Evolutionary conservation across 495 filamentous ascomycete species (phyloP), one percentile per base, ranked within the genome.

Genomic region (Melanomma pulvis-pyrius): DNA sequence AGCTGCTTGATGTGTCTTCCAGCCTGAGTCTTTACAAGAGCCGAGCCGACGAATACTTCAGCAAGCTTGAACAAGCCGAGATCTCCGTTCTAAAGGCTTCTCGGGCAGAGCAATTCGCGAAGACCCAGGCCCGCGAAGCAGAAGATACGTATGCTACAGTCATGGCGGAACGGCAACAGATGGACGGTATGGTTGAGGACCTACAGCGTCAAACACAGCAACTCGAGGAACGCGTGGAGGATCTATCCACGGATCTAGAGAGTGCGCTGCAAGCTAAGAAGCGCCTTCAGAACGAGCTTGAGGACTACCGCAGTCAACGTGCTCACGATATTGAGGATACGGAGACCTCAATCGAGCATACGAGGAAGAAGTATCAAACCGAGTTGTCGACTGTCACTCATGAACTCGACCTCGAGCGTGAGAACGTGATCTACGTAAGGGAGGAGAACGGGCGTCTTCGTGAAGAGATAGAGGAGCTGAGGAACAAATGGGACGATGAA

Each of bases 401-500:
- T 65, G 94, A 98, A 74, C 84, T 98, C 7, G 93, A 98, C 73
- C 86, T 97, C 69, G 92, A 96, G 64, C 87, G 94, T 25, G 96
- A 98, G 73, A 93, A 93, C 62, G 79, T 90, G 4, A 83, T 91
- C 52, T 82, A 85, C 59, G 86, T 84, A 22, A 84, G 89, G 30
- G 80, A 81, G 11, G 82, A 81, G 73, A 80, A 80, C 61, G 76
- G 87, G 12, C 85, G 91, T 28, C 82, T 98, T 50, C 87, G 96
- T 4, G 94, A 98, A 72, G 94, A 98, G 74, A 84, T 98, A 17
- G 94, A 98, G 68, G 92, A 96, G 67, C 87, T 98, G 22, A 88
- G 94, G 53, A 92, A 88, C 64, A 98, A 97, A 75, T 98, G 96
- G 96, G 96, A 98, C 73, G 90, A 98, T 71, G 94, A 98, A 77